A percentile compares a stretch with the other conserved stretches of the same genome.
Conservation (phyloP, 345 rosid genomes). For the Orychophragmus violaceus region DNA sequence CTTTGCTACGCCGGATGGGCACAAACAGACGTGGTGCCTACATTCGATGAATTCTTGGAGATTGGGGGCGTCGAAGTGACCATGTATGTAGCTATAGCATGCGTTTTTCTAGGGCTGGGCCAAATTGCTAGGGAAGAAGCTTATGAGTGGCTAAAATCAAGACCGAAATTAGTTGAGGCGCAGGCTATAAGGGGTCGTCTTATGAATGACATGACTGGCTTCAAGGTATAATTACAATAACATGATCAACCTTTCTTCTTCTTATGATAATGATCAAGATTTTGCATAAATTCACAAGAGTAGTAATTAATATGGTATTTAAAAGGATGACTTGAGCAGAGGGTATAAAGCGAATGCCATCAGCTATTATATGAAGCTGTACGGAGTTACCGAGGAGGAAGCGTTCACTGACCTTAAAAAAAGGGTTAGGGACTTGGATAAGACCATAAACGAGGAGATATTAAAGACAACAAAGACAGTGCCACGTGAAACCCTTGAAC, state of each 20-base stretch:
- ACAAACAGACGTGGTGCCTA: neutral
- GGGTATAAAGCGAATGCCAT: neutral
- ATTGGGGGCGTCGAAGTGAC: too few species aligned
- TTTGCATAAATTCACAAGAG: too few species aligned
- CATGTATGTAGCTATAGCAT: too few species aligned
- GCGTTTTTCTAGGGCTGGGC: neutral
- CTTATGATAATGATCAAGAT: neutral
- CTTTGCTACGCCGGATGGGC: neutral
- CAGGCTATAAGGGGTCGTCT: too few species aligned
- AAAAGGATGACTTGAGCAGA: slow-evolving; percentile 28
- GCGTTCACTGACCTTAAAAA: neutral
- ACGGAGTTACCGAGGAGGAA: neutral
- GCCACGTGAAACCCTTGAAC: neutral
- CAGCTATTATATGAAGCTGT: neutral
- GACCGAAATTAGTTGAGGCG: neutral
- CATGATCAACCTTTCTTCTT: neutral
- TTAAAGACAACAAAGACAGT: neutral
- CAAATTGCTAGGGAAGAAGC: neutral
- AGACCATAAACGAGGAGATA: neutral
- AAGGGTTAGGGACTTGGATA: neutral
- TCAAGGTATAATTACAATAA: neutral
- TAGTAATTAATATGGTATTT: neutral
- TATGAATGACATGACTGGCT: too few species aligned
- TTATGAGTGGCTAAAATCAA: slow-evolving; percentile 1
- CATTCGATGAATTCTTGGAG: neutral